Percentiles rank a stretch among this genome's conserved stretches.
These are phyloP conservation scores for Cucumis cinereus DNA, from an alignment of 306 rosid species.

Conservation along the genomic window DNA sequence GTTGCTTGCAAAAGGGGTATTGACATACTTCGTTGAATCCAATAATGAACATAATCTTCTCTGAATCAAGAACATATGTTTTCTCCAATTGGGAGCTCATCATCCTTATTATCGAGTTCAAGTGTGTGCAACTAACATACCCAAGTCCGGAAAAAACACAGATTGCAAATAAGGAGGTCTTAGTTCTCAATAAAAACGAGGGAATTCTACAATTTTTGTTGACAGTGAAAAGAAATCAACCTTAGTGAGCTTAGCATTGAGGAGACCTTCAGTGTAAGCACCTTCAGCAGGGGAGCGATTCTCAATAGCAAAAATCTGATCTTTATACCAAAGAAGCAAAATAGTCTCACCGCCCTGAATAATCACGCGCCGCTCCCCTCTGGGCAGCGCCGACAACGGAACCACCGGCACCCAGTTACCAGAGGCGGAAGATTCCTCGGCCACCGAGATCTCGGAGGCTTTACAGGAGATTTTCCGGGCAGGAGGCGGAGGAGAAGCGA, in stretches of 20 bases:
- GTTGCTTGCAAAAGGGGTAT: background rate
- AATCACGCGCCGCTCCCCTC: conserved; percentile 85
- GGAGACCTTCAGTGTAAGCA: conserved; percentile 75
- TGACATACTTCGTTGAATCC: background rate
- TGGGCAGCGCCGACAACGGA: conserved; percentile 75
- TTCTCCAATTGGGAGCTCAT: background rate
- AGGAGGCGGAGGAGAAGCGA: background rate
- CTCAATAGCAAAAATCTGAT: conserved; percentile 67
- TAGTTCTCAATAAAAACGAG: background rate
- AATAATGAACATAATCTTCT: background rate
- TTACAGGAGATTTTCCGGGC: conserved; percentile 25
- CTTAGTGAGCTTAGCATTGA: conserved; percentile 92
- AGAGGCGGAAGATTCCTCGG: conserved; percentile 42
- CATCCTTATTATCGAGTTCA: background rate
- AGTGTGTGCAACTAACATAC: background rate
- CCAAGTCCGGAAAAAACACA: background rate
- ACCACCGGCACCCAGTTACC: conserved; percentile 86
- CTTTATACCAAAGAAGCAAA: conserved; percentile 71
- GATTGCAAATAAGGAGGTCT: background rate
- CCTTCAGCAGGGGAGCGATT: conserved; percentile 97
- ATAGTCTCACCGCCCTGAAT: conserved; percentile 63
- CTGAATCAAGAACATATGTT: background rate
- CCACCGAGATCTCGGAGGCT: conserved; percentile 58
- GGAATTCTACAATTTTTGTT: background rate
- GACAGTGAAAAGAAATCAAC: conserved; percentile 8